Evolutionary conservation across 257 asterid species (phyloP).

Genomic region (Capsicum pubescens): DNA sequence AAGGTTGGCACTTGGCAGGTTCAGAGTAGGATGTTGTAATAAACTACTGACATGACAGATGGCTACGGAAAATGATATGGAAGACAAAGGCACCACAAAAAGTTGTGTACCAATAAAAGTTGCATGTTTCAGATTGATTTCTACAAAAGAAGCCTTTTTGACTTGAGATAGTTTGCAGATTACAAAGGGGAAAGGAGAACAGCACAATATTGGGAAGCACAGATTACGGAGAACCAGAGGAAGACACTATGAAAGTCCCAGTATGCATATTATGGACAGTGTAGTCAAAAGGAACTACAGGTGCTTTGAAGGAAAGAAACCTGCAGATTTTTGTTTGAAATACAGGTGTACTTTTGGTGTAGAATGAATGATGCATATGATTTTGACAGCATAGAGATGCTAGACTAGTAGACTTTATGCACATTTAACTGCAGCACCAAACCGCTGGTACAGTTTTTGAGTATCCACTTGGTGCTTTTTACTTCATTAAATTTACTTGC

Average conservation of each 20-base stretch:
- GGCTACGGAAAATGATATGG: not conserved
- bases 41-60: not conserved
- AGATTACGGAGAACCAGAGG: not conserved
- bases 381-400: slow-evolving; percentile 18
- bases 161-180: not conserved
- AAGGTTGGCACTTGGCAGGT: not conserved
- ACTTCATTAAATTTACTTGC: not conserved
- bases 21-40: not conserved
- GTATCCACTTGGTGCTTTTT: not conserved
- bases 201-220: not conserved
- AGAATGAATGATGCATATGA: slow-evolving; percentile 6
- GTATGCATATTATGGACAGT: not conserved
- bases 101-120: not conserved
- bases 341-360: not conserved
- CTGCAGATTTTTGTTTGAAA: not conserved
- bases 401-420: not conserved
- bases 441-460: not conserved
- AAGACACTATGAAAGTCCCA: not conserved
- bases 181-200: no score
- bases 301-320: not conserved
- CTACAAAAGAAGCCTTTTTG: not conserved
- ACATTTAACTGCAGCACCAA: not conserved
- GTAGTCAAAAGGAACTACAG: slow-evolving; percentile 9
- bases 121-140: not conserved
- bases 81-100: not conserved